Percentiles rank a stretch among this genome's conserved stretches.
Evolutionary conservation across 2,329 filamentous ascomycete species (phyloP).

Genomic region (Neurospora sp.): DNA sequence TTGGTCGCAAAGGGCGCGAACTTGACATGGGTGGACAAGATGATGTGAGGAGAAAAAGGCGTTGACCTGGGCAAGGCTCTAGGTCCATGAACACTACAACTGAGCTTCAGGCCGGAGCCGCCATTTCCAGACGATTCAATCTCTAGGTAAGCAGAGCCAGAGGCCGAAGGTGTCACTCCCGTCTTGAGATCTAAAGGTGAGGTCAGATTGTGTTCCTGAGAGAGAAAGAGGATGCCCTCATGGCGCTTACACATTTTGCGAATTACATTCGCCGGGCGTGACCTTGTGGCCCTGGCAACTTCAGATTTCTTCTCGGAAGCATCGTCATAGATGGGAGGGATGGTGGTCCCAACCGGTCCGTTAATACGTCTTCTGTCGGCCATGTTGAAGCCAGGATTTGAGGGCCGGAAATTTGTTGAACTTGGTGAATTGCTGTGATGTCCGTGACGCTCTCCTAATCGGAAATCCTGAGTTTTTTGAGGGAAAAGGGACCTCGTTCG

Average conservation of each 20-base stretch:
- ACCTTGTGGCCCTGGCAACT: conserved; percentile 34
- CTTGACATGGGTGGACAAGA: conserved; percentile 89
- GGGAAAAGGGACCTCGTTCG: neutral
- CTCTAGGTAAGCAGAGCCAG: conserved; percentile 82
- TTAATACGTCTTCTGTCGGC: conserved; percentile 85
- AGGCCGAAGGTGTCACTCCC: conserved; percentile 84
- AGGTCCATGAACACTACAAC: conserved; percentile 87
- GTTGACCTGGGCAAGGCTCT: conserved; percentile 82
- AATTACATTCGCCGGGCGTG: conserved; percentile 58
- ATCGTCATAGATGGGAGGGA: conserved; percentile 53
- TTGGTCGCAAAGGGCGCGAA: conserved; percentile 90
- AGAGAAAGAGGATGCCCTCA: neutral
- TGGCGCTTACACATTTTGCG: conserved; percentile 71
- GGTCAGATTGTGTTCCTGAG: conserved; percentile 4
- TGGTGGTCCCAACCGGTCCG: conserved; percentile 69
- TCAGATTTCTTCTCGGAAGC: conserved; percentile 36
- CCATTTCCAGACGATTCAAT: conserved; percentile 38
- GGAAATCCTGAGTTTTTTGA: neutral
- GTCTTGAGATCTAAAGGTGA: conserved; percentile 71
- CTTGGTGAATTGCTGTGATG: neutral
- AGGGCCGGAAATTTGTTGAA: neutral
- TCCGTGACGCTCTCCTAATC: neutral
- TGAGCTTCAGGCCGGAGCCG: conserved; percentile 67
- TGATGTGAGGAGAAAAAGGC: conserved; percentile 84
- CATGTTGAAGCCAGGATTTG: conserved; percentile 36